phyloP scores from a whole-genome alignment of 2,329 filamentous ascomycete species.

The Phaeosphaeriaceae sp. region DNA sequence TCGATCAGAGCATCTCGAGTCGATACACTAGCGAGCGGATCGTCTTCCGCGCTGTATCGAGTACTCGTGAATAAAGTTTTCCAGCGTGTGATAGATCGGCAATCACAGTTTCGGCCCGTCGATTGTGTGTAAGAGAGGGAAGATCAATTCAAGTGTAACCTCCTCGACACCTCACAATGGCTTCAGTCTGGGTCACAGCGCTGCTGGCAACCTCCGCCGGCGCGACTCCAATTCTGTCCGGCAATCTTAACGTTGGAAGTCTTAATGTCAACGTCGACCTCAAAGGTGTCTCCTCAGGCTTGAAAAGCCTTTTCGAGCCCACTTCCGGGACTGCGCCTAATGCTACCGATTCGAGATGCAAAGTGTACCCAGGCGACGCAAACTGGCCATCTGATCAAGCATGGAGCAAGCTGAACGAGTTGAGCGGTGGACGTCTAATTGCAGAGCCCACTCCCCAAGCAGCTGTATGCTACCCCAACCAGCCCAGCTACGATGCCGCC shows the following conservation, averaged over 20 bases:
- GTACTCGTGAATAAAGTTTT: constrained; percentile 8
- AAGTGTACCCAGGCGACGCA: constrained; percentile 55
- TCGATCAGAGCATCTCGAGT: neutral
- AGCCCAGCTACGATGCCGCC: constrained; percentile 33
- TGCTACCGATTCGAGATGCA: constrained; percentile 50
- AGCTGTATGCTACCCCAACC: constrained; percentile 41
- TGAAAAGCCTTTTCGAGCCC: constrained; percentile 32
- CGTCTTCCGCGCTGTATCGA: neutral
- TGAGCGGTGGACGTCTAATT: constrained; percentile 37
- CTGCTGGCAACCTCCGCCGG: constrained; percentile 28
- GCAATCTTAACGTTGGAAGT: constrained; percentile 5
- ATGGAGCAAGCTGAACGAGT: constrained; percentile 57
- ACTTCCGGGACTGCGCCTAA: constrained; percentile 14
- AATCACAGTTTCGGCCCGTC: constrained; percentile 6
- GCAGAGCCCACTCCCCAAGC: constrained; percentile 36
- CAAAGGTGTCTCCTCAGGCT: constrained; percentile 19
- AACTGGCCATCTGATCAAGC: constrained; percentile 57
- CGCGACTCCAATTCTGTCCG: constrained; percentile 27
- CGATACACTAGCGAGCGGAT: neutral
- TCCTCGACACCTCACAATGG: constrained; percentile 15
- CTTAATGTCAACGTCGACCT: constrained; percentile 29
- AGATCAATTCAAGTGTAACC: neutral
- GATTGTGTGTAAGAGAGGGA: constrained; percentile 12
- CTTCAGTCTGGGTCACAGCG: constrained; percentile 28
- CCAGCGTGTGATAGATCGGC: constrained; percentile 14